Evolutionary conservation across 2,329 filamentous ascomycete genomes (phyloP).

Genomic region (Alternaria dauci): DNA sequence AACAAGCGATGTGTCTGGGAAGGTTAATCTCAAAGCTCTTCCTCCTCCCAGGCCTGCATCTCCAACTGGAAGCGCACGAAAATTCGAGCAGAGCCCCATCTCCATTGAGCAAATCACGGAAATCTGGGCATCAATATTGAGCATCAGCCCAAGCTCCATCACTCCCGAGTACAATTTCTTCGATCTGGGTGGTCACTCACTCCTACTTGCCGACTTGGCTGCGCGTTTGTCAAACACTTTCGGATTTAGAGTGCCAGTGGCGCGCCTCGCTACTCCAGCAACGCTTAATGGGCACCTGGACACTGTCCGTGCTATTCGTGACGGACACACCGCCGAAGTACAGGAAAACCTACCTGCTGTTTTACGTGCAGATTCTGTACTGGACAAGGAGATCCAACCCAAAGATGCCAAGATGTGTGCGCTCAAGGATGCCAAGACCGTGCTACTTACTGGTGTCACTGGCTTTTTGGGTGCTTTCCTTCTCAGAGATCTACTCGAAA

Average conservation of each 20-base stretch:
- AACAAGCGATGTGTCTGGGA: constrained; percentile 80
- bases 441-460: constrained; percentile 77
- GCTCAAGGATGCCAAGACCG: constrained; percentile 71
- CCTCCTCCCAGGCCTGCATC: constrained; percentile 66
- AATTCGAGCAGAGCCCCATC: constrained; percentile 69
- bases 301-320: constrained; percentile 73
- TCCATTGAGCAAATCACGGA: constrained; percentile 72
- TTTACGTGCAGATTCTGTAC: constrained; percentile 69
- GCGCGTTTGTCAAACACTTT: constrained; percentile 73
- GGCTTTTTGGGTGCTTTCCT: constrained; percentile 80
- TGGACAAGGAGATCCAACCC: constrained; percentile 74
- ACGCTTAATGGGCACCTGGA: constrained; percentile 77
- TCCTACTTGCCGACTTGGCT: constrained; percentile 80
- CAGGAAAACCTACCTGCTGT: constrained; percentile 78
- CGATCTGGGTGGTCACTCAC: constrained; percentile 79
- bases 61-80: constrained; percentile 55
- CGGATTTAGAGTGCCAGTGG: constrained; percentile 76
- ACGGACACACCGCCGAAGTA: constrained; percentile 76
- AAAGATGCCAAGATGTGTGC: constrained; percentile 62
- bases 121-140: constrained; percentile 75
- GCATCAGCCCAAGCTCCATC: constrained; percentile 68
- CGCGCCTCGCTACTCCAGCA: constrained; percentile 73
- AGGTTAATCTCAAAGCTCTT: constrained; percentile 76
- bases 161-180: constrained; percentile 80
- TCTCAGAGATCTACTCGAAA: constrained; percentile 72